Conservation (phyloP, 2,329 filamentous ascomycete genomes). For the Dactylellina drechsleri region DNA sequence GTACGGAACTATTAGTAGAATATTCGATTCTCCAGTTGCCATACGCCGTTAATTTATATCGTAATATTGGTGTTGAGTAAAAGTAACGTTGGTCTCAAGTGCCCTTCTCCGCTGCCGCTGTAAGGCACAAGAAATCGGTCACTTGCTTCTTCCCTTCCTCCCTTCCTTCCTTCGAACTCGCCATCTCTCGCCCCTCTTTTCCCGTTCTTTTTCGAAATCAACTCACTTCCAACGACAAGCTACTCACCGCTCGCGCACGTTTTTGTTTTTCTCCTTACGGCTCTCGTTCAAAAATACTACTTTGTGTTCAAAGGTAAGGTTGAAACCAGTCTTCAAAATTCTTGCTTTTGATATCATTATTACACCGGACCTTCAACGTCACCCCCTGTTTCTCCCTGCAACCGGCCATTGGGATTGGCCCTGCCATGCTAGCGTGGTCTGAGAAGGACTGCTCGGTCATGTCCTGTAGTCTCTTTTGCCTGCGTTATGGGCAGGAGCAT, state of each 20-base stretch:
- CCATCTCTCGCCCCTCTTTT: constrained; percentile 15
- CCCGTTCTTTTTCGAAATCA: constrained; percentile 21
- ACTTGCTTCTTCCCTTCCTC: constrained; percentile 5
- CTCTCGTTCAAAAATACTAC: constrained; percentile 20
- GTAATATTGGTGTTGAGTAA: constrained; percentile 31
- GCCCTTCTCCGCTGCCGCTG: constrained; percentile 40
- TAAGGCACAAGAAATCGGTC: constrained; percentile 42
- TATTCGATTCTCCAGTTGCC: not conserved
- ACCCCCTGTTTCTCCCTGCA: constrained; percentile 12
- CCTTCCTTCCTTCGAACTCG: constrained; percentile 6
- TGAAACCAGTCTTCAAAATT: constrained; percentile 12
- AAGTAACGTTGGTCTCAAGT: constrained; percentile 23
- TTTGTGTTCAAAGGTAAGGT: constrained; percentile 22
- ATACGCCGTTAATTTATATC: not conserved
- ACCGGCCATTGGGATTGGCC: constrained; percentile 8
- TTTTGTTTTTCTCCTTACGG: constrained; percentile 5
- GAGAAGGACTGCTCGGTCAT: constrained; percentile 18
- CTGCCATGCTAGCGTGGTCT: constrained; percentile 11
- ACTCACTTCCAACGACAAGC: constrained; percentile 2
- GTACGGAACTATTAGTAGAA: constrained; percentile 1
- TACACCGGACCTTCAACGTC: constrained; percentile 6
- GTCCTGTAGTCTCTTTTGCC: constrained; percentile 8
- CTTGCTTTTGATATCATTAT: constrained; percentile 29
- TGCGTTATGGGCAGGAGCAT: constrained; percentile 18
- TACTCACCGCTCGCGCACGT: constrained; percentile 9